phyloP scores from a whole-genome alignment of 495 filamentous ascomycete species.

The Rhypophila decipiens region DNA sequence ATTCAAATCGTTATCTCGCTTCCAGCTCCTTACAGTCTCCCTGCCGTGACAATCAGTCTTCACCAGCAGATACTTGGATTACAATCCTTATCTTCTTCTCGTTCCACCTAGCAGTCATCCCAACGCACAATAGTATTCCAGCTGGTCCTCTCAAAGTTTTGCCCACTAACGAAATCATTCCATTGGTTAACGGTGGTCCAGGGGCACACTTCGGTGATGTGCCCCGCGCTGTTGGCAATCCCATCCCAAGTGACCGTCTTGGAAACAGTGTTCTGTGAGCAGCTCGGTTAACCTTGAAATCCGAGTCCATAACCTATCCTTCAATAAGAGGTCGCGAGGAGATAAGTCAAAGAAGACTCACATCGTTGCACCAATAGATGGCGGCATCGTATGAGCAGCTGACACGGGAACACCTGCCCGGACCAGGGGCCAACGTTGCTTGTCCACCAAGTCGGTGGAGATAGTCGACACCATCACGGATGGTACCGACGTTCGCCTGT shows the following conservation, averaged over 20 bases:
- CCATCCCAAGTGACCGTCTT: slow-evolving; percentile 6
- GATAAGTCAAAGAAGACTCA: not conserved
- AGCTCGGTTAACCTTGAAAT: not conserved
- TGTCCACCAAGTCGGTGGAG: not conserved
- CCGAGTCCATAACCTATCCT: not conserved
- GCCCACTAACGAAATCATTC: not conserved
- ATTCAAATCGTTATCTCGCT: too few relatives aligned
- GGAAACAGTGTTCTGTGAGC: not conserved
- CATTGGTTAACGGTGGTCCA: not conserved
- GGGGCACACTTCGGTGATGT: slow-evolving; percentile 7
- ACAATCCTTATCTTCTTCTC: too few relatives aligned
- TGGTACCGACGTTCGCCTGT: not conserved
- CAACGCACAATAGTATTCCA: not conserved
- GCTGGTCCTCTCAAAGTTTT: not conserved
- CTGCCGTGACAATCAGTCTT: too few relatives aligned
- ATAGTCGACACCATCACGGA: not conserved
- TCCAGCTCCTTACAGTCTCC: too few relatives aligned
- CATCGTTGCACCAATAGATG: slow-evolving; percentile 6
- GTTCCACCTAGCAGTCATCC: not conserved
- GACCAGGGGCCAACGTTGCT: not conserved
- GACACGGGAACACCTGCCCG: not conserved
- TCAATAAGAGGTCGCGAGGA: not conserved
- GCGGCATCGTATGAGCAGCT: not conserved
- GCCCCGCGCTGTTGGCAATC: slow-evolving; percentile 4
- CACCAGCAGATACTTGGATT: too few relatives aligned